Evolutionary conservation across 169 alveolate genomes (phyloP), one percentile per base, ranked within the genome.

Genomic region (Toxoplasma gondii): DNA sequence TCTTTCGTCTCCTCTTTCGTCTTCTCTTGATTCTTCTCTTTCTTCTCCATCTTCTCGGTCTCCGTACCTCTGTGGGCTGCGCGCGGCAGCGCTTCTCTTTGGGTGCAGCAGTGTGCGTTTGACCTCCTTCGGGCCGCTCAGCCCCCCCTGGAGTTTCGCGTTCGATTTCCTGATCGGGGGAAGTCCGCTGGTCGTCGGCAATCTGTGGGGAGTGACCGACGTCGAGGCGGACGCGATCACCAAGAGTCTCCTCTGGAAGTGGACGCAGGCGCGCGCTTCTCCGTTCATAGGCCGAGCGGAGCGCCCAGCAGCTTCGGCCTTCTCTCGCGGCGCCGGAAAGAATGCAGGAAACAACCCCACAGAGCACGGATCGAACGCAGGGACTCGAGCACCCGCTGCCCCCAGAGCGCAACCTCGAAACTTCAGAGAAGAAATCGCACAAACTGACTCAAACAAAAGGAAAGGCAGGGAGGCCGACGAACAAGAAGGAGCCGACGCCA

Each of bases 91-190:
- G 58, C 95, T 96, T 39, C 94, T 96, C 88, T 94, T 95, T 74
- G 97, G 97, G 43, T 96, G 97, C 74, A 96, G 97, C 95, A 94
- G 96, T 87, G 97, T 95, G 69, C 95, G 94, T n/a, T 86, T 94
- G 45, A 88, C 96, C 0, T 92, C 95, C 0, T 95, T 92, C 70
- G 95, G 96, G 19, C 92, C 91, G 67, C 94, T 92, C 84, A 91
- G 94, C 53, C 96, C 94, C 45, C 93, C 70, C 38, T 95, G 97
- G 96, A 95, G 96, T 45, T 88, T 93, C 39, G 95, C 96, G 10
- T 94, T 82, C 91, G 96, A 95, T 67, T 95, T 91, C 83, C 92
- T 95, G 36, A 94, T 95, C 36, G 97, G 97, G 27, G 97, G 97
- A 27, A 45, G 96, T 88, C 94, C 96, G 86, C 91, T 96, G 91